Base-by-base conservation (phyloP, 441 rosid species). In the Eutrema salsugineum region DNA sequence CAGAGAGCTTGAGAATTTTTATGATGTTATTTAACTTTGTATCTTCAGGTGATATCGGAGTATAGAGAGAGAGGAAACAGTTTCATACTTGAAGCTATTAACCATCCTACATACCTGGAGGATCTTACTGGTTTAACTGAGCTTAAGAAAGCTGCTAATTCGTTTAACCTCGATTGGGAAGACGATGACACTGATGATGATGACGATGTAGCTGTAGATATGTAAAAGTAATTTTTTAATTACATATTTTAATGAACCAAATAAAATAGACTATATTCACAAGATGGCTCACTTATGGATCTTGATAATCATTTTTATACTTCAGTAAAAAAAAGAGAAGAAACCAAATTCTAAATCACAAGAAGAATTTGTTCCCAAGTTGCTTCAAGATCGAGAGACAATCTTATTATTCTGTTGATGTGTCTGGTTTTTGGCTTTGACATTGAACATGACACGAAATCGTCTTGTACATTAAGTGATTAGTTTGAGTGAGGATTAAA, bases 91-190 rank as follows among this genome's bases (percentile, higher is more conserved):
- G 83, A 87, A 81, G 99, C 93, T 5, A 87, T 92, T 20, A 92
- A 92, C 80, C 91, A 88, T 77, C 98, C 99, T 8, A 92, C 99
- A n/a, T 92, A 89, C 80, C 75, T 94, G 67, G 99, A 92, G 68
- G 99, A 94, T 82, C 79, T 94, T 46, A 89, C 98, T 0, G 99
- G 99, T 78, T 85, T 90, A 55, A 94, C 98, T 1, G 97, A 90
- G 78, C 79, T 94, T 71, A 89, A 83, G 88, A 85, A 78, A 73
- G 88, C 91, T 8, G 94, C 94, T 39, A 84, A 69, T 79, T 62
- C 91, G 35, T 88, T 88, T 55, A 58, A 86, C 28, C 56, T 94
- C 35, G 93, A 92, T 47, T 94, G 97, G 96, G 94, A 94, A 32
- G 72, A 83, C n/a, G 91, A 85, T 24, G 86, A 77, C 5, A 46